Evolutionary conservation across 306 rosid species (phyloP).

Genomic region (Bauhinia variegata): DNA sequence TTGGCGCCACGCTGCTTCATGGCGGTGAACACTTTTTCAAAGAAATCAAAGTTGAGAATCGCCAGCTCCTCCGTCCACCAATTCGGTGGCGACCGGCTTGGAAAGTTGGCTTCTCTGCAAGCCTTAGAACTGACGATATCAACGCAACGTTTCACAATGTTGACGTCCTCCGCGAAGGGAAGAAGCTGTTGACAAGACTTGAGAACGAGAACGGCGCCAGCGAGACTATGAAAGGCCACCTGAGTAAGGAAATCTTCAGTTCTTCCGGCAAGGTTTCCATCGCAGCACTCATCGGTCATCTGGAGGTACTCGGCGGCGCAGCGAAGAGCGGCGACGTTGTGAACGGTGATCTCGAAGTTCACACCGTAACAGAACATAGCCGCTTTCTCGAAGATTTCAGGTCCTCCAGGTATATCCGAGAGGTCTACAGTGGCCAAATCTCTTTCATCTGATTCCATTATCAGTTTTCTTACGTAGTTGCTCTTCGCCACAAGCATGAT

Average conservation of each 20-base stretch:
- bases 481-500: conserved; percentile 81
- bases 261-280: conserved; percentile 75
- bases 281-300: conserved; percentile 82
- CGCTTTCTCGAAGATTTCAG: conserved; percentile 82
- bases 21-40: conserved; percentile 77
- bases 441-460: conserved; percentile 67
- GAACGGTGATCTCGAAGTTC: conserved; percentile 75
- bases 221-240: conserved; percentile 68
- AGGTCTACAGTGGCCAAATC: conserved; percentile 68
- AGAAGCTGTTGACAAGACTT: conserved; percentile 60
- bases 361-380: conserved; percentile 89
- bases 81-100: background rate
- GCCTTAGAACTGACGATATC: conserved; percentile 77
- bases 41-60: conserved; percentile 82
- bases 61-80: conserved; percentile 96
- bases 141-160: conserved; percentile 71
- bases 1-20: conserved; percentile 90
- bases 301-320: conserved; percentile 84
- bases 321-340: conserved; percentile 70
- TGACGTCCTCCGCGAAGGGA: conserved; percentile 75
- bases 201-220: conserved; percentile 72
- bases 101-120: conserved; percentile 65
- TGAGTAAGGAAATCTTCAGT: conserved; percentile 77
- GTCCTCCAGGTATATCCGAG: conserved; percentile 76
- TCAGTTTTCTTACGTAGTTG: conserved; percentile 70